A percentile compares a stretch with the other conserved stretches of the same genome.
These are phyloP conservation scores for Cladophialophora immunda DNA, from an alignment of 2,329 filamentous ascomycete species.

Conservation along the genomic window DNA sequence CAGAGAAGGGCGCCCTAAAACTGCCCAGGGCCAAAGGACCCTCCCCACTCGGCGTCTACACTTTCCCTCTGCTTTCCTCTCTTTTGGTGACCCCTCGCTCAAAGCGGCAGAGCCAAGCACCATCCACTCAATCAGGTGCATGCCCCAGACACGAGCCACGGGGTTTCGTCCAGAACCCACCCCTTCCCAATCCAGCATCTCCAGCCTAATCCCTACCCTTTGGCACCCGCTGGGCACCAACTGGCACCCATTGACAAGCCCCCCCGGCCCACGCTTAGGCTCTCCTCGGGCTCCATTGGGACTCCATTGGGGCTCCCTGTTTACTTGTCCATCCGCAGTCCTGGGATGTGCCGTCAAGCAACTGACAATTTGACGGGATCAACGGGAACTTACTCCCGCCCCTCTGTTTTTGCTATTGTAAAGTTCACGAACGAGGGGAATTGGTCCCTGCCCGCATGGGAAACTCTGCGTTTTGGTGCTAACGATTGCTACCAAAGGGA, in stretches of 20 bases:
- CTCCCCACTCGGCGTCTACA: slow-evolving; percentile 1
- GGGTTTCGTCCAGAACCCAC: slow-evolving; percentile 12
- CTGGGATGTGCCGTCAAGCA: slow-evolving; percentile 2
- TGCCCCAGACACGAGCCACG: slow-evolving; percentile 9
- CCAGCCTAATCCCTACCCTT: slow-evolving; percentile 31
- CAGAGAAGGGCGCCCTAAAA: slow-evolving; percentile 1
- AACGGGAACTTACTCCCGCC: slow-evolving; percentile 7
- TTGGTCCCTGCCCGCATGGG: neutral
- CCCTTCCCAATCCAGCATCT: slow-evolving; percentile 35
- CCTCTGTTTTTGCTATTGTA: too few relatives aligned
- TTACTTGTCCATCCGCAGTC: neutral
- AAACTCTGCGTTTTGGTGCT: slow-evolving; percentile 11
- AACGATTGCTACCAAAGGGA: slow-evolving; percentile 17
- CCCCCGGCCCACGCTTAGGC: neutral
- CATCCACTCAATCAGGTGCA: slow-evolving; percentile 12
- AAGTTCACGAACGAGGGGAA: slow-evolving; percentile 8
- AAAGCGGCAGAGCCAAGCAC: slow-evolving; percentile 19
- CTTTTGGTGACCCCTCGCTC: slow-evolving; percentile 13
- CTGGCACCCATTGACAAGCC: neutral
- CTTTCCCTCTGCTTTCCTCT: neutral
- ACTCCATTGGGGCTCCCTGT: neutral
- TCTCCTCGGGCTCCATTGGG: slow-evolving; percentile 8
- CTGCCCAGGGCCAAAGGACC: neutral
- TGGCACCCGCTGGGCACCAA: neutral
- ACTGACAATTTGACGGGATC: slow-evolving; percentile 13